Base-by-base conservation (phyloP, 2,329 filamentous ascomycete species). In the Ophiocordyceps camponoti-leonardi region DNA sequence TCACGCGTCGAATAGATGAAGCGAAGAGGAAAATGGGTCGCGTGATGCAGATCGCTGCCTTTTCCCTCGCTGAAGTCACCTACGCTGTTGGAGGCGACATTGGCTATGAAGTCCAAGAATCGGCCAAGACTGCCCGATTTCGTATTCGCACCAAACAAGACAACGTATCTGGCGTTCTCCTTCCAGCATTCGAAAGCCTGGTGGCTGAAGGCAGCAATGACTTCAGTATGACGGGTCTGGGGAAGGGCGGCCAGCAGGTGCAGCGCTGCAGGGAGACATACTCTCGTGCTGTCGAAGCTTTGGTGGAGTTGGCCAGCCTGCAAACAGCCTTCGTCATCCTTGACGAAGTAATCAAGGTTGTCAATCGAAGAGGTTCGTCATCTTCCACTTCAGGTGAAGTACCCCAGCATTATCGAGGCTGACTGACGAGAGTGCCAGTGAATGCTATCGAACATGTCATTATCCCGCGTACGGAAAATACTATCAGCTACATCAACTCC, bases 401-500 rank as follows among this genome's bases (percentile, higher is more conserved):
- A n/a, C n/a, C n/a, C 22, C 22, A 23, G 22, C 6, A 23, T 23
- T 23, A 6, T 23, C 22, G 22, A 23, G 22, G 22, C 6, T 23
- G 22, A 23, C 30, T 41, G 50, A 16, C 11, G 45, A 51, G 22
- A 42, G 48, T 30, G 19, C 2, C 20, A 85, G 90, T 96, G 18
- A 95, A 95, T 60, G 90, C 90, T 47, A 95, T 96, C 57, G 85
- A 92, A 64, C 84, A 93, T 62, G 86, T 98, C 55, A 96, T 98
- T 54, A 98, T 98, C 56, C 92, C 92, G 13, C 77, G 92, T 53
- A 98, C 92, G 14, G 92, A 98, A 63, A 98, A 96, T 59, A 98
- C 92, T n/a, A 98, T 98, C 70, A 95, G 94, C 67, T 98, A 96
- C 59, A 96, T 96, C 73, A 96, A 96, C 67, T 94, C 90, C 1